phyloP scores from a whole-genome alignment of 495 filamentous ascomycete species.

The Tuber calosporum region DNA sequence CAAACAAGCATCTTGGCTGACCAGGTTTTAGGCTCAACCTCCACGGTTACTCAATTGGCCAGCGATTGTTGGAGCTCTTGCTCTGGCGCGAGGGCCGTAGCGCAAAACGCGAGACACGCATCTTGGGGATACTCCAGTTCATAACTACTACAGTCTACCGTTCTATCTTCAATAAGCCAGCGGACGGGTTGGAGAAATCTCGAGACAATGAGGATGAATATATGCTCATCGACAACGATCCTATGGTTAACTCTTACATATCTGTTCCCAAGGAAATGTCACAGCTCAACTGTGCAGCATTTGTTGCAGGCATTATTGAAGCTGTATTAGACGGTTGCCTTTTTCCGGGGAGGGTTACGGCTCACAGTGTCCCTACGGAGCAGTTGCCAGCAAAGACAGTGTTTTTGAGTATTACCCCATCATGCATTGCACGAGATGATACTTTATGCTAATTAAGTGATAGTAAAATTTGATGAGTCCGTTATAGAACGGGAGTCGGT shows the following conservation, averaged over 20 bases:
- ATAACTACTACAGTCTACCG: conserved; percentile 85
- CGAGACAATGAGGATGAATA: conserved; percentile 83
- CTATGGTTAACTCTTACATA: conserved; percentile 86
- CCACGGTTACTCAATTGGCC: conserved; percentile 90
- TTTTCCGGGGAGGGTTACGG: conserved; percentile 81
- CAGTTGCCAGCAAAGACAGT: conserved; percentile 95
- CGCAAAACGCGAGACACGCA: conserved; percentile 71
- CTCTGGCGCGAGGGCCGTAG: conserved; percentile 67
- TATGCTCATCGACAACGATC: conserved; percentile 97
- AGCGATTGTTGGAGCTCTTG: conserved; percentile 89
- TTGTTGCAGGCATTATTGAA: conserved; percentile 90
- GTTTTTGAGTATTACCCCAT: conserved; percentile 53
- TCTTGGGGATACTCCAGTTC: conserved; percentile 87
- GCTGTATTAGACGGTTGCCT: conserved; percentile 87
- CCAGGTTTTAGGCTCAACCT: conserved; percentile 62
- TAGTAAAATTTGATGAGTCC: conserved; percentile 71
- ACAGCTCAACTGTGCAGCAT: conserved; percentile 93
- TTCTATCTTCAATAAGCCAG: conserved; percentile 81
- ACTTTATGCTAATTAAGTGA: conserved; percentile 10
- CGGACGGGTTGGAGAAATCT: conserved; percentile 85
- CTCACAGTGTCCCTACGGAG: conserved; percentile 73
- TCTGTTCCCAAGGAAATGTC: conserved; percentile 89
- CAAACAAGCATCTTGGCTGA: conserved; percentile 6
- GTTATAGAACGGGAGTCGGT: conserved; percentile 86
- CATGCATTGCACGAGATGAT: not conserved